Percentiles rank a stretch among this genome's conserved stretches.
phyloP scores from a whole-genome alignment of 116 monocot species.

The Zostera marina region DNA sequence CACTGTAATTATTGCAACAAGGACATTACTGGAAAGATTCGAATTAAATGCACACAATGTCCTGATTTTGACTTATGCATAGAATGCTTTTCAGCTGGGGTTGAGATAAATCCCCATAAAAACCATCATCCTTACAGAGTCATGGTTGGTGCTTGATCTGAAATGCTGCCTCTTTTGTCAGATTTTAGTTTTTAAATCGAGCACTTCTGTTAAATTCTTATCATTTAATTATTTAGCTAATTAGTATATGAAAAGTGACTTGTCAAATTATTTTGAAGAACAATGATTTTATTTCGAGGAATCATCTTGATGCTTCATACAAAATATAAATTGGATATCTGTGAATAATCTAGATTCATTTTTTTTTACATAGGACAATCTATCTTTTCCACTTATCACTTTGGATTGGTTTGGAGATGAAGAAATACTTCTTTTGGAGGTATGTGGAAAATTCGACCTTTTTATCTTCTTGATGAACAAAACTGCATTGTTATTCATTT shows the following conservation, averaged over 20 bases:
- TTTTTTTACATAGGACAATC: constrained; percentile 48
- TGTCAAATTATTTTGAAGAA: too few species aligned
- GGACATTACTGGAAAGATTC: constrained; percentile 78
- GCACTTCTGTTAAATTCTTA: not conserved
- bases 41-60: constrained; percentile 73
- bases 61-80: constrained; percentile 82
- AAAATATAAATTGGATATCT: too few species aligned
- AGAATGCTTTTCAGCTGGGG: constrained; percentile 83
- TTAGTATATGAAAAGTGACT: too few species aligned
- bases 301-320: too few species aligned
- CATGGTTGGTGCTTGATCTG: constrained; percentile 50
- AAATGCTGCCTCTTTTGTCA: not conserved
- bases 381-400: constrained; percentile 92
- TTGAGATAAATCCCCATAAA: constrained; percentile 79
- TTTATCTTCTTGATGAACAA: not conserved
- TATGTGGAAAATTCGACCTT: constrained; percentile 10
- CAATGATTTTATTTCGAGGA: too few species aligned
- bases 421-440: constrained; percentile 98
- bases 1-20: constrained; percentile 92
- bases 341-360: not conserved
- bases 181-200: not conserved
- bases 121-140: constrained; percentile 81
- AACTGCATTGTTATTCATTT: not conserved
- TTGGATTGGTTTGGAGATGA: constrained; percentile 99
- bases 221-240: not conserved